Percentiles rank a stretch among this genome's conserved stretches.
Evolutionary conservation across 192 early-diverging fungal species (phyloP).

Genomic region (Backusella tarrabulga): DNA sequence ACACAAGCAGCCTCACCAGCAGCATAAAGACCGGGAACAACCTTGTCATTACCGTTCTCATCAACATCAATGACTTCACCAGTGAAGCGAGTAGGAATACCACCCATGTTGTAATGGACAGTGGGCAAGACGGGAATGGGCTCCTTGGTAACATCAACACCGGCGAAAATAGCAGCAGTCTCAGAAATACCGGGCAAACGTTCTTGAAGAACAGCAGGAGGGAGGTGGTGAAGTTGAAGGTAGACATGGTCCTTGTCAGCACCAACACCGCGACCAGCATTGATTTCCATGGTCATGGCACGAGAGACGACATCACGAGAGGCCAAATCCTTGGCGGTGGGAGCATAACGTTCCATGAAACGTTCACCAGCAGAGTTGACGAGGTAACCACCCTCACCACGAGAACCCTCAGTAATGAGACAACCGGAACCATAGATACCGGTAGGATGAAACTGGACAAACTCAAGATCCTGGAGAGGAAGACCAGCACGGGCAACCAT

Average conservation of each 20-base stretch:
- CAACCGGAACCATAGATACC: constrained; percentile 99
- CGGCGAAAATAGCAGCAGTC: constrained; percentile 98
- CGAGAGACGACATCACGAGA: constrained; percentile 97
- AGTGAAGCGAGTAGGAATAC: constrained; percentile 96
- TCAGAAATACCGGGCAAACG: constrained; percentile 98
- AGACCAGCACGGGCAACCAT: constrained; percentile 97
- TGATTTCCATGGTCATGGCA: constrained; percentile 98
- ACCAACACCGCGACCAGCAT: constrained; percentile 95
- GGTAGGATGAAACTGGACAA: constrained; percentile 99
- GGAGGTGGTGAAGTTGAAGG: constrained; percentile 94
- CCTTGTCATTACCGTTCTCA: constrained; percentile 79
- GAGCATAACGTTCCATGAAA: constrained; percentile 99
- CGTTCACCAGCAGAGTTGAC: constrained; percentile 96
- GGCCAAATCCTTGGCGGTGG: constrained; percentile 96
- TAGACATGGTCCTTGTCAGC: constrained; percentile 95
- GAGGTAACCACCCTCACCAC: constrained; percentile 97
- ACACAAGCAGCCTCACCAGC: constrained; percentile 98
- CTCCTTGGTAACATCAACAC: constrained; percentile 99
- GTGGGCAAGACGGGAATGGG: constrained; percentile 98
- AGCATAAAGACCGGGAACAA: constrained; percentile 98
- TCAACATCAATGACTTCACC: constrained; percentile 88
- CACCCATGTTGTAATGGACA: constrained; percentile 99
- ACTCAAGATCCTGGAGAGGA: constrained; percentile 97
- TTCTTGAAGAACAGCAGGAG: constrained; percentile 87
- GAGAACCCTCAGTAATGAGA: constrained; percentile 90